A percentile compares a stretch with the other conserved stretches of the same genome.
Conservation (phyloP, 108 stramenopile genomes). For the Nitzschia palea region DNA sequence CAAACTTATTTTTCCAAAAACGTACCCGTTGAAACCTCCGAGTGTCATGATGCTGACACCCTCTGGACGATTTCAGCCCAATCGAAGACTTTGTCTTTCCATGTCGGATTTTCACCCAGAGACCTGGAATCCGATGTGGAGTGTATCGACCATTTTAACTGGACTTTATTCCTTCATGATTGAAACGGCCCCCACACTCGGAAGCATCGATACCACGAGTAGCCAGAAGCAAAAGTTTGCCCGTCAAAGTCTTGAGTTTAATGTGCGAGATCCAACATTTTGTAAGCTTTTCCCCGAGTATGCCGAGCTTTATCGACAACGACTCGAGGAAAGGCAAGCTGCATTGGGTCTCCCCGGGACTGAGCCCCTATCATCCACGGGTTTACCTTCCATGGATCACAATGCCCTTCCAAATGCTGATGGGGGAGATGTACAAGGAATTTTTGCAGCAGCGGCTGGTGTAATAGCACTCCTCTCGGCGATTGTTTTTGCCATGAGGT, state of each 20-base stretch:
- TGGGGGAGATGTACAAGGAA: constrained; percentile 22
- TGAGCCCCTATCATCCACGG: constrained; percentile 11
- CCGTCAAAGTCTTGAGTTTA: constrained; percentile 77
- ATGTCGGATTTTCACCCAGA: constrained; percentile 79
- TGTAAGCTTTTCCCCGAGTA: constrained; percentile 79
- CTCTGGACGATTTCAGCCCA: constrained; percentile 85
- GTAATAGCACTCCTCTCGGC: constrained; percentile 61
- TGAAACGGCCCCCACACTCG: constrained; percentile 85
- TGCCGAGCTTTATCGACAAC: constrained; percentile 63
- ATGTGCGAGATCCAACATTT: constrained; percentile 71
- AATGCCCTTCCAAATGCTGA: constrained; percentile 20
- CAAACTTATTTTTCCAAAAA: constrained; percentile 79
- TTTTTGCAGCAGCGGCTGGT: constrained; percentile 63
- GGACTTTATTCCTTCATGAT: constrained; percentile 97
- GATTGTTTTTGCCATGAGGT: constrained; percentile 62
- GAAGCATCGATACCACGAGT: constrained; percentile 77
- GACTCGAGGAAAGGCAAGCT: constrained; percentile 40
- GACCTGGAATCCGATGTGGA: constrained; percentile 95
- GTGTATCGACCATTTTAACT: constrained; percentile 91
- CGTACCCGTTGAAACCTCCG: constrained; percentile 96
- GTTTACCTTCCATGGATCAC: constrained; percentile 4
- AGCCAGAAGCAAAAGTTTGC: constrained; percentile 79
- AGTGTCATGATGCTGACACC: constrained; percentile 94
- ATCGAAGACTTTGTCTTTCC: constrained; percentile 83
- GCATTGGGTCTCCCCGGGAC: constrained; percentile 25